phyloP scores from a whole-genome alignment of 2,329 filamentous ascomycete species.

The Exophiala aquamarina region DNA sequence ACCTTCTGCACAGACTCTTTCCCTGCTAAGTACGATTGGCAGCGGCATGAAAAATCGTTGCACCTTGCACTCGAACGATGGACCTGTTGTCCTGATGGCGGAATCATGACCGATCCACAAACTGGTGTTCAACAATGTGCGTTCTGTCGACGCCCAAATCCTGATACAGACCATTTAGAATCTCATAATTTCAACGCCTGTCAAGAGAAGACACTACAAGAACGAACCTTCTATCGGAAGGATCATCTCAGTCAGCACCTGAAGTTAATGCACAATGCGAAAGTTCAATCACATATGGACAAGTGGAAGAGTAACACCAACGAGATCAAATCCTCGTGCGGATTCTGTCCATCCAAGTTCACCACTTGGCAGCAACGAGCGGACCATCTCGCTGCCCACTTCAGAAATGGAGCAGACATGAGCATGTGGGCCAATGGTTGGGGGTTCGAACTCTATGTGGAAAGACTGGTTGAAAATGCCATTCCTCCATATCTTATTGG shows the following conservation, averaged over 20 bases:
- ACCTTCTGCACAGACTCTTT: constrained; percentile 60
- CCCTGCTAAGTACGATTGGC: constrained; percentile 60
- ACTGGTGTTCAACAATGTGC: constrained; percentile 48
- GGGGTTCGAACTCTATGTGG: constrained; percentile 38
- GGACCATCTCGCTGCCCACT: constrained; percentile 42
- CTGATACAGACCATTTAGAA: constrained; percentile 57
- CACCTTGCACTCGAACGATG: constrained; percentile 58
- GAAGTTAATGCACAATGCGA: constrained; percentile 54
- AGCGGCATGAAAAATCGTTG: constrained; percentile 58
- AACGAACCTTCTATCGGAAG: constrained; percentile 60
- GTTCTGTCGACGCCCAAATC: constrained; percentile 57
- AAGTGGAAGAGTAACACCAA: constrained; percentile 53
- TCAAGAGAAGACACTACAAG: constrained; percentile 59
- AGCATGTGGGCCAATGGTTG: constrained; percentile 39
- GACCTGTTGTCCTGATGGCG: constrained; percentile 61
- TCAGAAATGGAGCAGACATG: constrained; percentile 40
- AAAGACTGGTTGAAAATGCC: constrained; percentile 36
- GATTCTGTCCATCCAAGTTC: constrained; percentile 35
- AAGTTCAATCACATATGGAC: constrained; percentile 50
- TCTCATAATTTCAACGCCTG: constrained; percentile 60
- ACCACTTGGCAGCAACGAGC: constrained; percentile 34
- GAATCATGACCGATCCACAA: constrained; percentile 42
- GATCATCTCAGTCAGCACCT: constrained; percentile 59
- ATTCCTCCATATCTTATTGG: constrained; percentile 39
- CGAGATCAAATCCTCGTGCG: constrained; percentile 47